These are phyloP conservation scores for Nemania sp. DNA, from an alignment of 2,329 filamentous ascomycete species.

Conservation along the genomic window DNA sequence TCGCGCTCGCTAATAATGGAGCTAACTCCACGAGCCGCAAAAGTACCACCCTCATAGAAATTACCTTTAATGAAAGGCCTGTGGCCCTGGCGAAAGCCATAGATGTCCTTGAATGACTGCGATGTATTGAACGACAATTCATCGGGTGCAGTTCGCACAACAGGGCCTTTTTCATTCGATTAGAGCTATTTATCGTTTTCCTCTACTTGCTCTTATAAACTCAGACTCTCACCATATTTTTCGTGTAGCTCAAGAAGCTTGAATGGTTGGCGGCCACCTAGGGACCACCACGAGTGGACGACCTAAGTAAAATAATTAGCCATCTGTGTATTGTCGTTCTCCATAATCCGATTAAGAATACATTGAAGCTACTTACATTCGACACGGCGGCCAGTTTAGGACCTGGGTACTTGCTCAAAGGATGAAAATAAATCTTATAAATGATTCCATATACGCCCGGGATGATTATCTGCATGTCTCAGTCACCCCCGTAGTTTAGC, in stretches of 20 bases:
- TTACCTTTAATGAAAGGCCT: constrained; percentile 48
- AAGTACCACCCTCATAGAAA: constrained; percentile 46
- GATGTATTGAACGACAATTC: constrained; percentile 53
- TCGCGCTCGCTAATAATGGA: constrained; percentile 40
- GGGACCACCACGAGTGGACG: constrained; percentile 18
- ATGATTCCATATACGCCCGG: background rate
- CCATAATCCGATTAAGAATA: background rate
- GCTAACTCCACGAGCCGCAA: constrained; percentile 38
- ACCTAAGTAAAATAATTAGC: background rate
- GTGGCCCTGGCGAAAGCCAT: constrained; percentile 48
- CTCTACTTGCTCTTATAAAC: background rate
- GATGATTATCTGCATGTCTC: background rate
- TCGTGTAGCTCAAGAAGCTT: constrained; percentile 26
- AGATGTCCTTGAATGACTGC: constrained; percentile 54
- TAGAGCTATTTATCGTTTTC: background rate
- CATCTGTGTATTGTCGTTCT: background rate
- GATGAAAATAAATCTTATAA: background rate
- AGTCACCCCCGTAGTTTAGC: background rate
- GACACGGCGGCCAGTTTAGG: background rate
- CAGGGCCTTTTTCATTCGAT: constrained; percentile 18
- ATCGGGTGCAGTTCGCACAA: constrained; percentile 54
- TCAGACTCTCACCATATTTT: constrained; percentile 19
- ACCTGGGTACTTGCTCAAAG: background rate
- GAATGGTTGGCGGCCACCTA: constrained; percentile 33
- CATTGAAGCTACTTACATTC: background rate